phyloP scores from a whole-genome alignment of 2,329 filamentous ascomycete genomes.

The Fusarium sp. region DNA sequence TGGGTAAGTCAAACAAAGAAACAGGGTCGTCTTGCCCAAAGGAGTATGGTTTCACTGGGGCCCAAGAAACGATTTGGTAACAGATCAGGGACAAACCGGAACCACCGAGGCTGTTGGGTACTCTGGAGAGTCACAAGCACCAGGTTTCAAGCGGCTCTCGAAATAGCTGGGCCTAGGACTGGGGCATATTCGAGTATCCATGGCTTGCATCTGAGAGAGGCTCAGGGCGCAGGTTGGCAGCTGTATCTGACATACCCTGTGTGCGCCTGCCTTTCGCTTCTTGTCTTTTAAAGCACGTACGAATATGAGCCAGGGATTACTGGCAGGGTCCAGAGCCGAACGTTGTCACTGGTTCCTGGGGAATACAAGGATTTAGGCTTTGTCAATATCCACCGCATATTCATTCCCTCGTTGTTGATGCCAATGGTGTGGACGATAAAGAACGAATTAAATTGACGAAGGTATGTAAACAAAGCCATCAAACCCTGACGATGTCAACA shows the following conservation, averaged over 20 bases:
- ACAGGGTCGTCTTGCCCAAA: slow-evolving; percentile 37
- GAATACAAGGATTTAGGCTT: slow-evolving; percentile 18
- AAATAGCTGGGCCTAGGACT: slow-evolving; percentile 32
- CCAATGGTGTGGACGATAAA: neutral
- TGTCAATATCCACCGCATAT: slow-evolving; percentile 6
- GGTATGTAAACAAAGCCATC: neutral
- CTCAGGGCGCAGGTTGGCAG: slow-evolving; percentile 30
- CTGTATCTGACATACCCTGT: slow-evolving; percentile 28
- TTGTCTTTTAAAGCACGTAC: slow-evolving; percentile 9
- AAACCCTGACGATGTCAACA: neutral
- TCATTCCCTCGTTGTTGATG: slow-evolving; percentile 2
- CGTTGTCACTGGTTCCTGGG: slow-evolving; percentile 34
- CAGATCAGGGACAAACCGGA: slow-evolving; percentile 46
- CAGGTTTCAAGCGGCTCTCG: slow-evolving; percentile 18
- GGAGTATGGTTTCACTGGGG: slow-evolving; percentile 33
- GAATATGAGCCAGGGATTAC: slow-evolving; percentile 16
- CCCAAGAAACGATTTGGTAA: slow-evolving; percentile 48
- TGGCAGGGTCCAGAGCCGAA: slow-evolving; percentile 16
- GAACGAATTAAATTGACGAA: neutral
- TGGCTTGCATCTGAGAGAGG: slow-evolving; percentile 17
- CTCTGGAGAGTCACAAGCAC: slow-evolving; percentile 32
- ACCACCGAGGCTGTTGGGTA: slow-evolving; percentile 32
- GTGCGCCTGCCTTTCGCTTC: slow-evolving; percentile 31
- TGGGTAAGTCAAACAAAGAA: slow-evolving; percentile 39
- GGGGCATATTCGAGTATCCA: neutral